Evolutionary conservation across 208 protist species (phyloP).

Genomic region (Tetramitus jugosus): DNA sequence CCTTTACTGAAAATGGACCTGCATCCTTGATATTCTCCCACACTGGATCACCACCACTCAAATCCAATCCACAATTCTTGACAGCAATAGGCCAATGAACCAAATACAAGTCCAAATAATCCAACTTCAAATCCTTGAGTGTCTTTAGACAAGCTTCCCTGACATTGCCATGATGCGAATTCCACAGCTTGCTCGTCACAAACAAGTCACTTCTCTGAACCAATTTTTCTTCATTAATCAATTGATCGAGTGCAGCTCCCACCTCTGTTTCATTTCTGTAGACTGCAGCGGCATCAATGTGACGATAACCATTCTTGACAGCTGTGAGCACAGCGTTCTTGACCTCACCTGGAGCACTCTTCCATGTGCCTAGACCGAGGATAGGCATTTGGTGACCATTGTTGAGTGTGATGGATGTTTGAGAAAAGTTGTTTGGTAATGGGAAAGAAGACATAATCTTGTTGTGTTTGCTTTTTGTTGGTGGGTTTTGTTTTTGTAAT

Average conservation of each 20-base stretch:
- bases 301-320: constrained; percentile 59
- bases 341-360: constrained; percentile 9
- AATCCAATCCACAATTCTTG: constrained; percentile 28
- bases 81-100: constrained; percentile 62
- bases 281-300: constrained; percentile 67
- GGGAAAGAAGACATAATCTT: no score
- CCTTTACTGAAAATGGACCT: background rate
- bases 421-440: no score
- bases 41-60: background rate
- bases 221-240: background rate
- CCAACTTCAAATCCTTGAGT: constrained; percentile 44
- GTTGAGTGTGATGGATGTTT: no score
- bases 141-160: constrained; percentile 30
- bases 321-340: constrained; percentile 50
- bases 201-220: background rate
- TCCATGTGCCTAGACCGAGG: background rate
- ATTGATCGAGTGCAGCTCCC: constrained; percentile 44
- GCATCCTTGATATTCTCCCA: background rate
- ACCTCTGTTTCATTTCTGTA: constrained; percentile 76
- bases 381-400: background rate
- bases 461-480: no score
- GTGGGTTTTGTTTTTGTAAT: no score
- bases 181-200: background rate
- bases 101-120: constrained; percentile 66
- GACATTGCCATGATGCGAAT: constrained; percentile 15